Percentiles rank a stretch among this genome's conserved stretches.
These are phyloP conservation scores for Reutealis trisperma DNA, from an alignment of 345 rosid genomes.

Conservation along the genomic window DNA sequence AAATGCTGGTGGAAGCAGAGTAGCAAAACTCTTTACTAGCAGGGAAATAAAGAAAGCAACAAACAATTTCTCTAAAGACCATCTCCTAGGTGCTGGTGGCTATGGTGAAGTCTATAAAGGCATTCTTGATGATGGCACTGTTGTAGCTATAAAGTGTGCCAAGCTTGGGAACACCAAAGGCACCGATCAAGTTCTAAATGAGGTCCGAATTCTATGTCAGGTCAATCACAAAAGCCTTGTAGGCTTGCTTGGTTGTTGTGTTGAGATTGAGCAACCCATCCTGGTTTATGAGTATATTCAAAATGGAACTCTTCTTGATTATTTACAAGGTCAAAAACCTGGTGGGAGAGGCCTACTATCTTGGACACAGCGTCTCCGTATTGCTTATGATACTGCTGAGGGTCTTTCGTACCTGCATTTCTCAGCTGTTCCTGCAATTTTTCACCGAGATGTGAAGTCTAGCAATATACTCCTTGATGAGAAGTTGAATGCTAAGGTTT, in stretches of 20 bases:
- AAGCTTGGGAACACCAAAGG: neutral
- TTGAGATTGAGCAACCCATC: neutral
- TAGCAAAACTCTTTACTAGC: neutral
- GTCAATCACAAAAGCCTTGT: neutral
- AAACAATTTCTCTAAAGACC: neutral
- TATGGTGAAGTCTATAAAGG: conserved; percentile 1
- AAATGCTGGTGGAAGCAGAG: conserved; percentile 34
- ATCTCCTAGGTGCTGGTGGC: neutral
- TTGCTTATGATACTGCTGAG: neutral
- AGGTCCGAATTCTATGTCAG: neutral
- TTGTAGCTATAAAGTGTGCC: neutral
- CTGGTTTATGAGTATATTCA: neutral
- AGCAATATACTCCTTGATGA: neutral
- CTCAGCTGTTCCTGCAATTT: neutral
- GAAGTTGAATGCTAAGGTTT: neutral
- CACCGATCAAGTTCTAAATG: neutral
- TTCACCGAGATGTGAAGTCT: neutral
- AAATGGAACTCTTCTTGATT: neutral
- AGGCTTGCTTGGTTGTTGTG: neutral
- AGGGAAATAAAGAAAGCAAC: neutral
- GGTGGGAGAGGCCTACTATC: neutral
- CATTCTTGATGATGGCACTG: neutral
- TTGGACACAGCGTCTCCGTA: neutral
- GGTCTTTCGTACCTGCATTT: neutral
- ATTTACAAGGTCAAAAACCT: neutral